Percentiles rank a stretch among this genome's conserved stretches.
These are phyloP conservation scores for Nidularia pulvinata DNA, from an alignment of 768 basidiomycete species.

Conservation along the genomic window DNA sequence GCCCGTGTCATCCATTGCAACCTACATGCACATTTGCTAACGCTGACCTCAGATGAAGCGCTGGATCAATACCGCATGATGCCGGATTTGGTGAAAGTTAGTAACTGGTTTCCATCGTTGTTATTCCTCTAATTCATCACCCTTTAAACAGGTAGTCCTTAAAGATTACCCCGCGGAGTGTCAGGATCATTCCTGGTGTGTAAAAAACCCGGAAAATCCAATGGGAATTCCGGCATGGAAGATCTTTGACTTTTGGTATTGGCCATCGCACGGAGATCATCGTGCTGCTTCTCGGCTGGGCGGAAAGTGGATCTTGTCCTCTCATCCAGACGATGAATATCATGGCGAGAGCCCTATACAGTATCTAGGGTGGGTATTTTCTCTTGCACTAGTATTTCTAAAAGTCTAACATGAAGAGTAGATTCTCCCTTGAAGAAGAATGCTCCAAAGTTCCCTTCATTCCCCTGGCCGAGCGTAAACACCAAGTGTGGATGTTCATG, in stretches of 20 bases:
- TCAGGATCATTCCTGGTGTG: conserved; percentile 19
- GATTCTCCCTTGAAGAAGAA: conserved; percentile 28
- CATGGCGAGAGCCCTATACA: conserved; percentile 13
- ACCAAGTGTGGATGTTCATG: conserved; percentile 24
- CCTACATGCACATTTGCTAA: not conserved
- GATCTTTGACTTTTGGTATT: conserved; percentile 26
- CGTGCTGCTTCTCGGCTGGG: conserved; percentile 12
- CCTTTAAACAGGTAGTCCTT: too few relatives aligned
- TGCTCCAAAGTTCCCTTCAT: conserved; percentile 17
- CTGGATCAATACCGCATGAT: conserved; percentile 24
- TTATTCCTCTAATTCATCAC: too few relatives aligned
- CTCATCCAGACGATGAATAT: conserved; percentile 16
- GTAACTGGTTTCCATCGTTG: conserved; percentile 12
- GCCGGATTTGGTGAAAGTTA: conserved; percentile 25
- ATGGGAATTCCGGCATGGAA: conserved; percentile 34
- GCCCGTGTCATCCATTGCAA: not conserved
- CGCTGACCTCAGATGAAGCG: conserved; percentile 13
- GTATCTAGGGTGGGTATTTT: conserved; percentile 15
- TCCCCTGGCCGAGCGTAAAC: conserved; percentile 18
- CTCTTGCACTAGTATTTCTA: too few relatives aligned
- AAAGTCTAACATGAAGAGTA: conserved; percentile 1
- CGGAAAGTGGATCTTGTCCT: conserved; percentile 28
- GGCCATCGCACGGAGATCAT: conserved; percentile 15
- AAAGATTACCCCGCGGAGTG: conserved; percentile 17
- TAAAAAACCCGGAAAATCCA: conserved; percentile 21